Evolutionary conservation across 371 early-diverging fungal species (phyloP).

Genomic region (Entomophthora muscae): DNA sequence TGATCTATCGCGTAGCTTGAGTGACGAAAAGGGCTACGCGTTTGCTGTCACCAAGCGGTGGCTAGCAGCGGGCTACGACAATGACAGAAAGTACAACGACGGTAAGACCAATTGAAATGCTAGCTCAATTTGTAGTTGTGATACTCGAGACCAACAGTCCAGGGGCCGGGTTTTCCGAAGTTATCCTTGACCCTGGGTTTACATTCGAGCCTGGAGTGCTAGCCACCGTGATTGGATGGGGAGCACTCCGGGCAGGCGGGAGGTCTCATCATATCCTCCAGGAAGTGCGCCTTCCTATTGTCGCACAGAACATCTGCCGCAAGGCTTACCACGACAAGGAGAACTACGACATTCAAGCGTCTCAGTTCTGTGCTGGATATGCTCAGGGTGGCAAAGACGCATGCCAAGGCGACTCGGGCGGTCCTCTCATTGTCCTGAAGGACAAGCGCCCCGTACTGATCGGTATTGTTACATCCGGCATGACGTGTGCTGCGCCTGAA

Average conservation of each 20-base stretch:
- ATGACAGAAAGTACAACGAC: not conserved
- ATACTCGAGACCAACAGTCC: not conserved
- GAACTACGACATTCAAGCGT: slow-evolving; percentile 12
- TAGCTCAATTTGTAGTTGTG: not conserved
- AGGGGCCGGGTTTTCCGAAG: not conserved
- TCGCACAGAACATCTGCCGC: slow-evolving; percentile 12
- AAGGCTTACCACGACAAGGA: slow-evolving; percentile 15
- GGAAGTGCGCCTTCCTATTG: slow-evolving; percentile 13
- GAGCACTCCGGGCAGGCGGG: slow-evolving; percentile 14
- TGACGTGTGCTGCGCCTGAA: not conserved
- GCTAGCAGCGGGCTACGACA: not conserved
- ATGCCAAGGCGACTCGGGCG: slow-evolving; percentile 25
- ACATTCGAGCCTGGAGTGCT: slow-evolving; percentile 10
- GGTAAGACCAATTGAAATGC: not conserved
- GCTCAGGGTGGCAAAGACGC: slow-evolving; percentile 19
- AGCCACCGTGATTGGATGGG: slow-evolving; percentile 24
- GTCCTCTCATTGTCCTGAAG: slow-evolving; percentile 13
- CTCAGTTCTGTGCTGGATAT: slow-evolving; percentile 20
- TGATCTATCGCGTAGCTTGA: not conserved
- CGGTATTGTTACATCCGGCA: not conserved
- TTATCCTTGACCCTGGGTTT: not conserved
- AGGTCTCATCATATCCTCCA: slow-evolving; percentile 12
- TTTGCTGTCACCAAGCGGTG: not conserved
- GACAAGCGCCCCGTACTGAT: not conserved
- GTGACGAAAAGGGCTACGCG: not conserved